Conservation (phyloP, 257 asterid species). For the Asclepias syriaca region DNA sequence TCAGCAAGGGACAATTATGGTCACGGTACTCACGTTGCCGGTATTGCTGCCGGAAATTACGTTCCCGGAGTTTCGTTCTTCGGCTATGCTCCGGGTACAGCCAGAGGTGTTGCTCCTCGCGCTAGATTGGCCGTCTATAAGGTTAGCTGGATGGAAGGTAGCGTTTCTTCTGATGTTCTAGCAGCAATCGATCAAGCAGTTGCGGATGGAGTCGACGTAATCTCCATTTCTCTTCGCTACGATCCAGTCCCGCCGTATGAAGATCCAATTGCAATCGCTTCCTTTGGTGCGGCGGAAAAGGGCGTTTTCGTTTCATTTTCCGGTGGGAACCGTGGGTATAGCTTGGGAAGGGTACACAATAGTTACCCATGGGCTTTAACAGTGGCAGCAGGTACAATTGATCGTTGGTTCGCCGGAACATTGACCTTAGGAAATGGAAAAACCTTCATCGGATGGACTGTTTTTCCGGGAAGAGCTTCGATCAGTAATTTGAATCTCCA, state of each 20-base stretch:
- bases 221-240: conserved; percentile 48
- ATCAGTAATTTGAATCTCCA: conserved; percentile 30
- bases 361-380: conserved; percentile 59
- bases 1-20: conserved; percentile 38
- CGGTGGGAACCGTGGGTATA: conserved; percentile 46
- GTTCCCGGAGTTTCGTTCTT: conserved; percentile 36
- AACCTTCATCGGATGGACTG: conserved; percentile 41
- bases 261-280: conserved; percentile 52
- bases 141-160: conserved; percentile 43
- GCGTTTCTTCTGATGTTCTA: conserved; percentile 42
- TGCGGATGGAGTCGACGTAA: conserved; percentile 49
- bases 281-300: conserved; percentile 56
- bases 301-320: conserved; percentile 57
- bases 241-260: conserved; percentile 26
- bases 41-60: conserved; percentile 41
- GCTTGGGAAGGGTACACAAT: conserved; percentile 27
- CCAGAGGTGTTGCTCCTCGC: conserved; percentile 45
- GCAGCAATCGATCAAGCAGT: conserved; percentile 64
- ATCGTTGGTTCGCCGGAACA: conserved; percentile 41
- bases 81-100: conserved; percentile 41
- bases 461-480: conserved; percentile 32
- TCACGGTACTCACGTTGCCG: conserved; percentile 49
- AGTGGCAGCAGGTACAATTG: conserved; percentile 48
- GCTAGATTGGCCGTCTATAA: conserved; percentile 49
- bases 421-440: conserved; percentile 32